Percentiles rank a stretch among this genome's conserved stretches.
Evolutionary conservation across 805 yeast species (phyloP).

Genomic region (Candida manassasensis): DNA sequence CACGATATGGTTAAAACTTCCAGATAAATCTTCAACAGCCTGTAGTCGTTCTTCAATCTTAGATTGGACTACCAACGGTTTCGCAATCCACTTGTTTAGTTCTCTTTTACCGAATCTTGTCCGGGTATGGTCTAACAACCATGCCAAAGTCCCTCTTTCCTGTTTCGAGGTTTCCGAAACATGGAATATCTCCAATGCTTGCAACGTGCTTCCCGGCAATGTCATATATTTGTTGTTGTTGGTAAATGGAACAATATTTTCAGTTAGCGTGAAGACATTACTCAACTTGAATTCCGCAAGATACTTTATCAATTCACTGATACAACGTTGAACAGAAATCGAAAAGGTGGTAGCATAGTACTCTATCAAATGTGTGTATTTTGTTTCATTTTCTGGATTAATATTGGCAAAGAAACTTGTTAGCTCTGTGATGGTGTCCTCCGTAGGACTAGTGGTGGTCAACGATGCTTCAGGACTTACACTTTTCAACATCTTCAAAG

Average conservation of each 20-base stretch:
- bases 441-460: conserved; percentile 4
- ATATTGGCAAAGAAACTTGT: conserved; percentile 22
- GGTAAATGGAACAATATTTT: conserved; percentile 51
- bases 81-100: conserved; percentile 66
- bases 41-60: conserved; percentile 57
- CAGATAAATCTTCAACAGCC: conserved; percentile 41
- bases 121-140: conserved; percentile 77
- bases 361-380: conserved; percentile 16
- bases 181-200: conserved; percentile 68
- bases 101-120: conserved; percentile 72
- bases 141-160: conserved; percentile 64
- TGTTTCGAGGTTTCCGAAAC: conserved; percentile 52
- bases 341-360: conserved; percentile 20
- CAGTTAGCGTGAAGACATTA: conserved; percentile 46
- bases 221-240: conserved; percentile 46
- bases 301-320: conserved; percentile 47
- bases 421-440: conserved; percentile 9
- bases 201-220: conserved; percentile 60
- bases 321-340: conserved; percentile 26
- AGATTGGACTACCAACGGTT: conserved; percentile 57
- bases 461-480: conserved; percentile 10
- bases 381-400: conserved; percentile 11
- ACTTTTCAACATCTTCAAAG: conserved; percentile 6
- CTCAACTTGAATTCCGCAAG: conserved; percentile 61
- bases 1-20: conserved; percentile 26